Evolutionary conservation across 208 protist genomes (phyloP).

Genomic region (Acanthamoeba castellanii): DNA sequence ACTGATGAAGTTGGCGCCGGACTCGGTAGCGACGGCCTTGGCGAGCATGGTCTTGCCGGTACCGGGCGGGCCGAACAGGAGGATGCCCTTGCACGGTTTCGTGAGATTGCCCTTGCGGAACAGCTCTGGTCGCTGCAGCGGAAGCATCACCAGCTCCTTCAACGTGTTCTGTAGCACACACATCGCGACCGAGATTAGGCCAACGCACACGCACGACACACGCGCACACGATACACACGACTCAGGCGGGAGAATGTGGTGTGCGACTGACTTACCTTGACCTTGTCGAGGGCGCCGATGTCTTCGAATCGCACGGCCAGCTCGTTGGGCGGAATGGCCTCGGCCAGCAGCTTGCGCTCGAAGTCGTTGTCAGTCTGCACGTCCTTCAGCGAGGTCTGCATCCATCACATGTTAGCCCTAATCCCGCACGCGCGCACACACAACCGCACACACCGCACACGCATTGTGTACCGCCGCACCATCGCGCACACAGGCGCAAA

Average conservation of each 20-base stretch:
- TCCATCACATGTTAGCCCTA: not conserved
- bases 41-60: constrained; percentile 85
- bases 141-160: constrained; percentile 84
- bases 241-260: not conserved
- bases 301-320: constrained; percentile 79
- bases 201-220: too few relatives aligned
- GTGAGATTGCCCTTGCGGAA: constrained; percentile 83
- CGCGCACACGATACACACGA: not conserved
- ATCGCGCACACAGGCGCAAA: too few relatives aligned
- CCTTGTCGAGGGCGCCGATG: constrained; percentile 76
- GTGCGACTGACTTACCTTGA: constrained; percentile 31
- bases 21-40: constrained; percentile 84
- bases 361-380: constrained; percentile 84
- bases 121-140: constrained; percentile 83
- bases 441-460: too few relatives aligned
- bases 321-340: constrained; percentile 83
- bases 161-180: constrained; percentile 72
- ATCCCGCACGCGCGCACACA: not conserved
- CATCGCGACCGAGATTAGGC: not conserved
- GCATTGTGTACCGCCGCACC: too few relatives aligned
- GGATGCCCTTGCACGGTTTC: constrained; percentile 83
- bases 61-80: constrained; percentile 81
- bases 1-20: constrained; percentile 84
- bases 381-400: constrained; percentile 67
- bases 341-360: constrained; percentile 80